Evolutionary conservation across 2,329 filamentous ascomycete species (phyloP).

Genomic region (Xylariaceae sp.): DNA sequence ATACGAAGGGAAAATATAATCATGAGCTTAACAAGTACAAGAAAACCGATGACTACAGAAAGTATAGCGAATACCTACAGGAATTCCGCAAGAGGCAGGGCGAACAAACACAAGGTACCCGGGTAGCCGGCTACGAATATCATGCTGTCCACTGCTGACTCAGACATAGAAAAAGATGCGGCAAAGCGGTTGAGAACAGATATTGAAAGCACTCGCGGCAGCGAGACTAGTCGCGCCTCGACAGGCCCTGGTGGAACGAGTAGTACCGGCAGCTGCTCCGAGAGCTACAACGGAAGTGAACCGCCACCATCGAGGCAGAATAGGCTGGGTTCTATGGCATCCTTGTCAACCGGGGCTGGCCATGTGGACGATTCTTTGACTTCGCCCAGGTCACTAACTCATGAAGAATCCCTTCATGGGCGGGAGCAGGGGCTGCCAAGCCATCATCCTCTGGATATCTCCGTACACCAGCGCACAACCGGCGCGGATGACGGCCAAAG

Average conservation of each 20-base stretch:
- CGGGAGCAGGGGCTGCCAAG: slow-evolving; percentile 30
- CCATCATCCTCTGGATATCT: slow-evolving; percentile 30
- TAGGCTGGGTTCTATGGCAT: slow-evolving; percentile 46
- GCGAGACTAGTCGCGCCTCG: slow-evolving; percentile 41
- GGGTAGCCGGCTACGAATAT: slow-evolving; percentile 1
- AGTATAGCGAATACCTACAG: slow-evolving; percentile 67
- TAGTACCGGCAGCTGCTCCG: slow-evolving; percentile 45
- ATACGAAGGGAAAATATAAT: slow-evolving; percentile 73
- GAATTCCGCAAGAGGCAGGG: slow-evolving; percentile 75
- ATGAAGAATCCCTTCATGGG: slow-evolving; percentile 32
- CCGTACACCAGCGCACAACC: slow-evolving; percentile 20
- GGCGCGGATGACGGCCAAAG: slow-evolving; percentile 26
- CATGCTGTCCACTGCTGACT: slow-evolving; percentile 17
- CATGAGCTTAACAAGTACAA: slow-evolving; percentile 71
- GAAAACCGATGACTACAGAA: slow-evolving; percentile 64
- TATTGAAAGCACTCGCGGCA: slow-evolving; percentile 34
- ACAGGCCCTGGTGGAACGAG: slow-evolving; percentile 39
- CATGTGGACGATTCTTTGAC: slow-evolving; percentile 42
- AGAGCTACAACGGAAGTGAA: slow-evolving; percentile 47
- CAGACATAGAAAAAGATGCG: slow-evolving; percentile 42
- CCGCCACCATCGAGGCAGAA: slow-evolving; percentile 45
- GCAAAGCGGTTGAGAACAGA: slow-evolving; percentile 50
- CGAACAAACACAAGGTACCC: slow-evolving; percentile 51
- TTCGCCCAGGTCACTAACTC: slow-evolving; percentile 40
- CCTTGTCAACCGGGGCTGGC: slow-evolving; percentile 36